These are phyloP conservation scores for Nemophila menziesii DNA, from an alignment of 257 asterid genomes.

Conservation along the genomic window DNA sequence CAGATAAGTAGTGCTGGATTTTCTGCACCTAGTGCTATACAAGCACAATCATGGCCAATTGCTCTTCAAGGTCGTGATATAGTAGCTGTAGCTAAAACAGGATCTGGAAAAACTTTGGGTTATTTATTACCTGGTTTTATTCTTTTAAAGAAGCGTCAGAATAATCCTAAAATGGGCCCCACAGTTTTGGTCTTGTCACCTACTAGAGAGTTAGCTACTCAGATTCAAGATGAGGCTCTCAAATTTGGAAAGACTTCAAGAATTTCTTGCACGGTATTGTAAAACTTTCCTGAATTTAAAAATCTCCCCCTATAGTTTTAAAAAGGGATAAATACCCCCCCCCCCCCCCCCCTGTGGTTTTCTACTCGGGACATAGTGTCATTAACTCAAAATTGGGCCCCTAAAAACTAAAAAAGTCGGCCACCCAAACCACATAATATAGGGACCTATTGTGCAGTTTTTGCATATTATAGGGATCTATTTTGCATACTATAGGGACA, in stretches of 20 bases:
- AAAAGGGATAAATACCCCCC: too few relatives aligned
- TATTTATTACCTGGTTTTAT: constrained; percentile 18
- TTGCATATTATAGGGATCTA: too few relatives aligned
- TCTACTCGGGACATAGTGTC: too few relatives aligned
- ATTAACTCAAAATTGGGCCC: too few relatives aligned
- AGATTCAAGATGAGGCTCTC: constrained; percentile 87
- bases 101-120: constrained; percentile 23
- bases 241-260: constrained; percentile 80
- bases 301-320: not conserved
- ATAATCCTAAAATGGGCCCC: constrained; percentile 73
- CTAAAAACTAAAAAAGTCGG: too few relatives aligned
- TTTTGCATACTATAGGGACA: too few relatives aligned
- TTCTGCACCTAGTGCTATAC: constrained; percentile 22
- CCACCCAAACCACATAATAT: too few relatives aligned
- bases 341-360: not conserved
- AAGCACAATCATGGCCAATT: constrained; percentile 24
- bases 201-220: constrained; percentile 93
- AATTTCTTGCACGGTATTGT: constrained; percentile 77
- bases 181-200: constrained; percentile 91
- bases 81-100: constrained; percentile 22
- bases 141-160: constrained; percentile 19
- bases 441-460: too few relatives aligned
- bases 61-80: constrained; percentile 20
- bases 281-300: not conserved
- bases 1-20: constrained; percentile 63